Base-by-base conservation (phyloP, 352 stramenopile species). In the Phytophthora aleatoria region DNA sequence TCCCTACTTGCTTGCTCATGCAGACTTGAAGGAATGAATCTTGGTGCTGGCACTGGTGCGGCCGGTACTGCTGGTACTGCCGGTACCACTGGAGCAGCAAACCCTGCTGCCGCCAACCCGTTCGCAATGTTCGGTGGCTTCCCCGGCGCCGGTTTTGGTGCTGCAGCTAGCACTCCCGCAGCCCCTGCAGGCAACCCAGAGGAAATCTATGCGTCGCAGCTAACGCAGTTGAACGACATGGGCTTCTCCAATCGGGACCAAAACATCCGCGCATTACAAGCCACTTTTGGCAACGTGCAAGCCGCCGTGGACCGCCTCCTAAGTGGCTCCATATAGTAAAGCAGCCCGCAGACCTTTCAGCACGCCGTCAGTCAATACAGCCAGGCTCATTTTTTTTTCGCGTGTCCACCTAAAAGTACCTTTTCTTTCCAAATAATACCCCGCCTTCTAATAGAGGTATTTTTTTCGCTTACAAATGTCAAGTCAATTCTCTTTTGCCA, bases 181-280 rank as follows among this genome's bases (percentile, higher is more conserved):
- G 47, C 75, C 0, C 66, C 87, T 5, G 63, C 63, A 31, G 73
- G 61, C 16, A 96, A 96, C 68, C 89, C 88, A 2, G 87, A 94
- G 50, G 83, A 96, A 57, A 69, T 82, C 5, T 98, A 96, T 67
- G 89, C 90, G 27, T 84, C 81, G 24, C 92, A 98, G 69, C 67
- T 98, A 33, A 81, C 76, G n/a, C 90, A 97, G 69, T 76, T 98
- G 42, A 81, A 76, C 42, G 90, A 97, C 65, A 97, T 98, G 90
- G 92, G 92, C 42, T 97, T 98, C 52, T 78, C 81, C 6, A 93
- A 98, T 75, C 79, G 84, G 20, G 87, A 93, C 28, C 87, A 94
- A 57, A 97, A 96, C 79, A 59, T 97, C 43, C 81, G 88, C 30
- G 91, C 89, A 47, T 74, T 98, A 55, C 87, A 96, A 64, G 79